Evolutionary conservation across 805 yeast species (phyloP), one percentile per base, ranked within the genome.

Genomic region (Candida ipomoeae): DNA sequence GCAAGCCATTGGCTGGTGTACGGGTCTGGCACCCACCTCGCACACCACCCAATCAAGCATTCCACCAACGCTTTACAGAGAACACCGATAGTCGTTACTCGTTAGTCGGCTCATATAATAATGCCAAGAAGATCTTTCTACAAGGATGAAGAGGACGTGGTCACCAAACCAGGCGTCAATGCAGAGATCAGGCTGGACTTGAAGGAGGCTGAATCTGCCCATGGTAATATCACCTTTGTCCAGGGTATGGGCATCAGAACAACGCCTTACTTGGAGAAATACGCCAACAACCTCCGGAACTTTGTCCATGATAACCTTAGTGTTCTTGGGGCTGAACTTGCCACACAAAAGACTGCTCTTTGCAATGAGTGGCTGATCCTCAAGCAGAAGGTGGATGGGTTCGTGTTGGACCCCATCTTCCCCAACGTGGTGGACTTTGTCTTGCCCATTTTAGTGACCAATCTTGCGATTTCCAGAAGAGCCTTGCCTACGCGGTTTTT

Each of bases 211-310:
- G 81, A 77, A 56, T 63, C 72, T 0, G 52, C 62, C 20, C 73
- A 67, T 49, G 77, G 71, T 17, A 68, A 70, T 48, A 70, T 72
- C 41, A 60, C 71, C 2, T 69, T 75, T 42, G 66, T 79, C 33
- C 67, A 78, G 18, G 85, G 85, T 5, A 81, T 81, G 78, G 73
- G 74, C n/a, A 71, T 81, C 50, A 67, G 82, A 50, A 63, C 81
- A 11, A 65, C 78, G 11, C 78, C 81, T 37, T 63, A 65, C 46
- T 66, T 81, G 49, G 83, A 81, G 54, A 59, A 66, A 13, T 72
- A 70, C 50, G 56, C 76, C 44, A 71, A 73, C 51, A 52, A 64
- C 15, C 61, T 71, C 13, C 68, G 86, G 56, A 55, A 64, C 31
- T 70, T 58, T 51, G 50, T 75, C 1, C 66, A 72, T 35, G 68